Conservation (phyloP, 345 rosid genomes). For the Toxicodendron radicans region DNA sequence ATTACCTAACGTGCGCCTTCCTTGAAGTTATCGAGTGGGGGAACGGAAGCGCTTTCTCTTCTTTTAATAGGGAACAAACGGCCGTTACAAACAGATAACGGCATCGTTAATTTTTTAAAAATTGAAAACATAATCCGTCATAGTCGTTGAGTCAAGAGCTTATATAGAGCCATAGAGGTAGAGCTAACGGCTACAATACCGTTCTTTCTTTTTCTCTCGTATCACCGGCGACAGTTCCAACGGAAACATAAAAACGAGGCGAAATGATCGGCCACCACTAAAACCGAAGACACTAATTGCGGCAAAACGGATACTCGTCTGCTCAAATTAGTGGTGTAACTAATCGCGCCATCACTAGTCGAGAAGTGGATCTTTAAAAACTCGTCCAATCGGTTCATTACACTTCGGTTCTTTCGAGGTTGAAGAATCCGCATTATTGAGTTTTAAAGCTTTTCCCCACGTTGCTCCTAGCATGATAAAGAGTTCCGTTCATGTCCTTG, state of each 20-base stretch:
- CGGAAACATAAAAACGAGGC: slow-evolving; percentile 37
- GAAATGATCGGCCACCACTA: slow-evolving; percentile 25
- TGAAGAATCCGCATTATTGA: slow-evolving; percentile 13
- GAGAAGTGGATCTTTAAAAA: slow-evolving; percentile 10
- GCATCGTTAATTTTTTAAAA: background rate
- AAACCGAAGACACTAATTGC: slow-evolving; percentile 21
- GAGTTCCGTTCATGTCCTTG: background rate
- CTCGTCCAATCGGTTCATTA: slow-evolving; percentile 17
- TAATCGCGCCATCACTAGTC: slow-evolving; percentile 17
- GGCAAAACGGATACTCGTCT: slow-evolving; percentile 17
- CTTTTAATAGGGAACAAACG: slow-evolving; percentile 14
- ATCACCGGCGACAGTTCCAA: slow-evolving; percentile 25
- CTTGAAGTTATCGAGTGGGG: background rate
- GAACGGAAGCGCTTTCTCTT: background rate
- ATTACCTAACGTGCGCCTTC: background rate
- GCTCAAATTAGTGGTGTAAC: slow-evolving; percentile 19
- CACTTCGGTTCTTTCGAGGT: slow-evolving; percentile 39
- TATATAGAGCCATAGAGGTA: no score
- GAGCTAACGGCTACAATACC: slow-evolving; percentile 52
- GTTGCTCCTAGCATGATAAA: background rate
- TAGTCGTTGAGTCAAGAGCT: slow-evolving; percentile 33
- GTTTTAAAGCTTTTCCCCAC: background rate
- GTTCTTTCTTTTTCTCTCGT: slow-evolving; percentile 8
- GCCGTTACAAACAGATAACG: slow-evolving; percentile 18
- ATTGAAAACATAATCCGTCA: background rate